phyloP scores from a whole-genome alignment of 2,329 filamentous ascomycete species.

The Venturia aucupariae region DNA sequence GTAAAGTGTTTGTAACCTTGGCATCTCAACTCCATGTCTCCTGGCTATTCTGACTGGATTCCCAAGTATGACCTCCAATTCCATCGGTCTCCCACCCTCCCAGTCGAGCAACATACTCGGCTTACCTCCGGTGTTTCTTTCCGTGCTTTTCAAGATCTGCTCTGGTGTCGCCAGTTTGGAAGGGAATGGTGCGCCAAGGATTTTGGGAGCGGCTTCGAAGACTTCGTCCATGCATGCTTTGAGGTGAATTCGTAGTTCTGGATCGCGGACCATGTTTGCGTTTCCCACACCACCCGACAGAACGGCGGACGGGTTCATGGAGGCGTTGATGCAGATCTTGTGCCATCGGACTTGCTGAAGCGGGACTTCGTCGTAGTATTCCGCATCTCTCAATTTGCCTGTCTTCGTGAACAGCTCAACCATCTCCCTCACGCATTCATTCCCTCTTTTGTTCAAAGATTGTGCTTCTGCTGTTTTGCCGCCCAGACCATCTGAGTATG shows the following conservation, averaged over 20 bases:
- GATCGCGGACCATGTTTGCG: constrained; percentile 54
- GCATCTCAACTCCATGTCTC: constrained; percentile 54
- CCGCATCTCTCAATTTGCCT: constrained; percentile 58
- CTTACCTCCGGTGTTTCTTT: constrained; percentile 54
- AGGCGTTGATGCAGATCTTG: constrained; percentile 67
- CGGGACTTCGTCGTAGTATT: constrained; percentile 54
- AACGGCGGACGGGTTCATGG: constrained; percentile 65
- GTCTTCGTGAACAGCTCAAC: constrained; percentile 44
- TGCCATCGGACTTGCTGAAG: constrained; percentile 66
- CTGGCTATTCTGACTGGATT: constrained; percentile 60
- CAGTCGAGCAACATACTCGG: constrained; percentile 61
- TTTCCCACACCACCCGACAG: constrained; percentile 57
- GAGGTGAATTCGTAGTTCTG: constrained; percentile 53
- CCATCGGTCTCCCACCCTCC: constrained; percentile 56
- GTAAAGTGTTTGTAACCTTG: constrained; percentile 57
- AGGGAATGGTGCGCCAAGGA: constrained; percentile 54
- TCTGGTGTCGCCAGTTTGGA: constrained; percentile 53
- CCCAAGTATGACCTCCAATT: constrained; percentile 63
- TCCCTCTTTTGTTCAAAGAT: constrained; percentile 28
- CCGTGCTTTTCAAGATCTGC: constrained; percentile 52
- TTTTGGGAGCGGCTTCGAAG: constrained; percentile 51
- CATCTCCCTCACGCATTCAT: constrained; percentile 40
- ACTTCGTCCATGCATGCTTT: constrained; percentile 62
- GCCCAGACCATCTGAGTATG: constrained; percentile 47
- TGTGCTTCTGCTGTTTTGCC: constrained; percentile 21